Conservation (phyloP, 139 green algal species). For the Picochlorum sp. region DNA sequence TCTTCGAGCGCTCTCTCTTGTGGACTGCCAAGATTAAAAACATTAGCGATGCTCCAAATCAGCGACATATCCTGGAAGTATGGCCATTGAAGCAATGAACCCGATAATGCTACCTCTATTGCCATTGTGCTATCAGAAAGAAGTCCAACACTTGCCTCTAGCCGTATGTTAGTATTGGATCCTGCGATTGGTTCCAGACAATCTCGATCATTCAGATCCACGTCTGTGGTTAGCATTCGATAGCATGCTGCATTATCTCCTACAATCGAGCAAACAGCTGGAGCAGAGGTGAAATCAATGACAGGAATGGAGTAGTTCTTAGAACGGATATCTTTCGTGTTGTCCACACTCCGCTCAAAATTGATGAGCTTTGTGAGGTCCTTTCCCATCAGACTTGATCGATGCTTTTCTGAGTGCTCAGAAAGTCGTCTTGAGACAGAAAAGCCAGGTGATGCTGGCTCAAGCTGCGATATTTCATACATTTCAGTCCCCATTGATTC, state of each 20-base stretch:
- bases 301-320: background rate
- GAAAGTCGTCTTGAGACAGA: conserved; percentile 22
- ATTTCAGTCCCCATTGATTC: conserved; percentile 7
- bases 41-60: conserved; percentile 40
- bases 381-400: background rate
- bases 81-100: conserved; percentile 61
- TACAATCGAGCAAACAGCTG: conserved; percentile 9
- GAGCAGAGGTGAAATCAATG: conserved; percentile 8
- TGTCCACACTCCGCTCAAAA: too few species aligned
- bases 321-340: too few species aligned
- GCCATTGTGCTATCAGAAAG: conserved; percentile 50
- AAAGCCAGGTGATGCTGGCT: conserved; percentile 3
- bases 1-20: conserved; percentile 12
- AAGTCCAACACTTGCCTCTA: conserved; percentile 36
- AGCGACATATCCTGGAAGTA: conserved; percentile 66
- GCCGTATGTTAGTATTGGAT: conserved; percentile 13
- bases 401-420: conserved; percentile 22
- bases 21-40: conserved; percentile 48
- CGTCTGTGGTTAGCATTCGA: background rate
- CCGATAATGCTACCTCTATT: conserved; percentile 39
- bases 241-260: conserved; percentile 7
- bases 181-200: background rate
- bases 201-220: background rate
- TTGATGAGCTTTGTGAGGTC: background rate
- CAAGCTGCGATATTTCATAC: background rate